Evolutionary conservation across 306 rosid species (phyloP).

Genomic region (Cucumis cinereus): DNA sequence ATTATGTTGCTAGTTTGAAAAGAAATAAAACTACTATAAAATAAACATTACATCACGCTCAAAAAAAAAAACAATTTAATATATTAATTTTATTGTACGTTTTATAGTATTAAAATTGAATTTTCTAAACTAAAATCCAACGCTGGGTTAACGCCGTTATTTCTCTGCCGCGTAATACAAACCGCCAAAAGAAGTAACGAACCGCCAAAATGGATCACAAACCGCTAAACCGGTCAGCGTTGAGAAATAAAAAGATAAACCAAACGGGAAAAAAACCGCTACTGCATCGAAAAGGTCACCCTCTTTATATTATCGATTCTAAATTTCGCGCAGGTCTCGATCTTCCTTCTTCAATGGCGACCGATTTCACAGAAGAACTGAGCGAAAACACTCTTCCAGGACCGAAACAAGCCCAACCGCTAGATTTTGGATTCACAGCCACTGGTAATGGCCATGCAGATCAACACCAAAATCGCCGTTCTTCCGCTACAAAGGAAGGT

Average conservation of each 20-base stretch:
- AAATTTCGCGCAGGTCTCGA: slow-evolving; percentile 11
- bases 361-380: slow-evolving; percentile 24
- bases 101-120: too few species aligned
- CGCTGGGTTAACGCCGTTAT: not conserved
- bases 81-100: too few species aligned
- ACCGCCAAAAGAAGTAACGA: not conserved
- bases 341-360: slow-evolving; percentile 32
- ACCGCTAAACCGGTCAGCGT: slow-evolving; percentile 6
- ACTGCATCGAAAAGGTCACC: not conserved
- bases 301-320: not conserved
- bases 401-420: slow-evolving; percentile 5
- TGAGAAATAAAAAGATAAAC: not conserved
- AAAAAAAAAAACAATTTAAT: too few species aligned
- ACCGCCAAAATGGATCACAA: not conserved
- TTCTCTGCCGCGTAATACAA: not conserved
- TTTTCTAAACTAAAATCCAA: not conserved
- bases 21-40: too few species aligned
- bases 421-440: not conserved
- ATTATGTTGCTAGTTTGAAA: too few species aligned
- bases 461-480: not conserved
- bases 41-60: too few species aligned
- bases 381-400: slow-evolving; percentile 11
- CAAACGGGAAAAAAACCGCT: not conserved
- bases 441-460: not conserved
- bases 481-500: slow-evolving; percentile 1